phyloP scores from a whole-genome alignment of 805 yeast genomes.

The Kuraishia piskuri region DNA sequence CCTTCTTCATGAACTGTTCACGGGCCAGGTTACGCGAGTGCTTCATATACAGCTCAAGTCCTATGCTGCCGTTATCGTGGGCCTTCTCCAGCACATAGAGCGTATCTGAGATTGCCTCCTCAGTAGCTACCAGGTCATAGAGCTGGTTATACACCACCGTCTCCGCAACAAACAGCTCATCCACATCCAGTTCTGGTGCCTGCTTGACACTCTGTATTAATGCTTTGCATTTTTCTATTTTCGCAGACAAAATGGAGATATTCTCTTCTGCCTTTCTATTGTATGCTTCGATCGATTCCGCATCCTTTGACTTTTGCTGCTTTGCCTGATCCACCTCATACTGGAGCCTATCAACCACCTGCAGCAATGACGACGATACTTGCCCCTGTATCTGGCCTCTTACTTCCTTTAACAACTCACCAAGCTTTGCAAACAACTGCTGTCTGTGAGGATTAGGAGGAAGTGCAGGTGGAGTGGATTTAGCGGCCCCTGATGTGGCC shows the following conservation, averaged over 20 bases:
- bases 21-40: slow-evolving; percentile 46
- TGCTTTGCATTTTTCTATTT: slow-evolving; percentile 19
- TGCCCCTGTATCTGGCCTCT: not conserved
- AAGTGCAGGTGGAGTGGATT: not conserved
- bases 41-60: slow-evolving; percentile 32
- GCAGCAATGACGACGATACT: not conserved
- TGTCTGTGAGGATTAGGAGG: not conserved
- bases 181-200: slow-evolving; percentile 26
- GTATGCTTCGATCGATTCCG: slow-evolving; percentile 9
- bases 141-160: slow-evolving; percentile 51
- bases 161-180: slow-evolving; percentile 38
- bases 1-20: slow-evolving; percentile 50
- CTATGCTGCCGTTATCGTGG: slow-evolving; percentile 38
- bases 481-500: not conserved
- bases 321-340: slow-evolving; percentile 11
- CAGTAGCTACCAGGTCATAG: slow-evolving; percentile 55
- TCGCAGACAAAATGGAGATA: slow-evolving; percentile 11
- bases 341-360: slow-evolving; percentile 4
- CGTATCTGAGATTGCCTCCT: slow-evolving; percentile 66
- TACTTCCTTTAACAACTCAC: not conserved
- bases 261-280: slow-evolving; percentile 14
- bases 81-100: slow-evolving; percentile 47
- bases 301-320: slow-evolving; percentile 11
- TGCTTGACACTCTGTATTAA: slow-evolving; percentile 18
- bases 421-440: not conserved